Evolutionary conservation across 2,329 filamentous ascomycete species (phyloP), one percentile per base, ranked within the genome.

Genomic region (Colletotrichum coccodes): DNA sequence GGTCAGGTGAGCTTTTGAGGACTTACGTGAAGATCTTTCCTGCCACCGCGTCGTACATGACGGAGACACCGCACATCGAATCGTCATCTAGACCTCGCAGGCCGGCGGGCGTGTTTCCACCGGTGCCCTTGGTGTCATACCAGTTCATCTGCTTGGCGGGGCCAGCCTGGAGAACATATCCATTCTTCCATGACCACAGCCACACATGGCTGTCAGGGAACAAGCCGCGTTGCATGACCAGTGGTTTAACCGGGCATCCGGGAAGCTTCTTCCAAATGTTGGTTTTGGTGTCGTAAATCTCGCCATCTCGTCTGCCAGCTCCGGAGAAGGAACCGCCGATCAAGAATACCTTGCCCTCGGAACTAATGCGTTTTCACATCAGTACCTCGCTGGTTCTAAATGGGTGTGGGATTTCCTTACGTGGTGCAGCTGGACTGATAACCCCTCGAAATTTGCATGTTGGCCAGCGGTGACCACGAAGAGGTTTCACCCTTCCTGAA

Each of bases 11-110:
- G 8, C 11, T 38, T 9, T 21, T 23, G 21, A 0, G 23, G 26
- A 40, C 52, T 52, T 58, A 60, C 46, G 85, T 83, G 3, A 89
- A 77, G 28, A 89, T 88, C 74, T 88, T 87, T 26, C 87, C 87
- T 0, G 82, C 81, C 57, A 87, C 83, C n/a, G 86, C 86, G 71
- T 90, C 87, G 70, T 84, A 89, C 86, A 90, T 89, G 69, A 87
- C 81, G 2, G 84, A 82, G 53, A 83, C 84, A 8, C 86, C 88
- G 61, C 81, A 84, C 87, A 90, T 90, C 0, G 86, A 81, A 9
- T 80, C 75, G 30, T 83, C 81, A 11, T 79, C 79, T 16, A 74
- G 76, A 5, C 86, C 77, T 11, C 87, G 82, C 77, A 9, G 64
- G 0, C 86, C 86, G 1, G 85, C 86, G 6, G 73, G 68, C 4